Conservation (phyloP, 2,329 filamentous ascomycete genomes). For the Ophiostoma populinum region DNA sequence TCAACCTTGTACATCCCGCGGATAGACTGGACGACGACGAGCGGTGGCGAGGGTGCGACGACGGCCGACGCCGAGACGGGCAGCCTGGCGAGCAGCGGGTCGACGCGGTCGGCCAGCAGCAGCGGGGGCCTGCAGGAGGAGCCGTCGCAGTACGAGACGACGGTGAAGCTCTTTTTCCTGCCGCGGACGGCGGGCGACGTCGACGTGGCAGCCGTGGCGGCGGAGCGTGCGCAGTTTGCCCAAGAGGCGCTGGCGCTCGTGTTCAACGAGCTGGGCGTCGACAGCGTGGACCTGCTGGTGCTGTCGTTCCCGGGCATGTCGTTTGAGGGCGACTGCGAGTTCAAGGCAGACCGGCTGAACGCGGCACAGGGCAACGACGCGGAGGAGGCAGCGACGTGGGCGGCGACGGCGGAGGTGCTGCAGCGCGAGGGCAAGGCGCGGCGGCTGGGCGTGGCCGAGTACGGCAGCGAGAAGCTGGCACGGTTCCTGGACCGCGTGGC, state of each 20-base stretch:
- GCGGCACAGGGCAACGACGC: slow-evolving; percentile 46
- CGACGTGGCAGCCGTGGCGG: slow-evolving; percentile 41
- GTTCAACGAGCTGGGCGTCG: slow-evolving; percentile 57
- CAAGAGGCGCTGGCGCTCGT: slow-evolving; percentile 67
- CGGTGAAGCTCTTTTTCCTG: slow-evolving; percentile 87
- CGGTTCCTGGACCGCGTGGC: slow-evolving; percentile 55
- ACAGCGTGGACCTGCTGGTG: slow-evolving; percentile 71
- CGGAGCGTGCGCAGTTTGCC: slow-evolving; percentile 51
- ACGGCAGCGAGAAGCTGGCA: slow-evolving; percentile 68
- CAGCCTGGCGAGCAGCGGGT: slow-evolving; percentile 2
- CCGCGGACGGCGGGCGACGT: slow-evolving; percentile 38
- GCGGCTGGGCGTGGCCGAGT: slow-evolving; percentile 75
- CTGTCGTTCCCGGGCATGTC: slow-evolving; percentile 85
- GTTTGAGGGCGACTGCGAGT: slow-evolving; percentile 85
- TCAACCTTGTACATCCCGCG: slow-evolving; percentile 58
- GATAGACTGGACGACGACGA: slow-evolving; percentile 42
- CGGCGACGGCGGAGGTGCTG: slow-evolving; percentile 50
- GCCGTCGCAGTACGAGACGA: slow-evolving; percentile 75
- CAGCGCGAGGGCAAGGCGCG: slow-evolving; percentile 53
- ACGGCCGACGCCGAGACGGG: background rate
- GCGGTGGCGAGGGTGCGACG: background rate
- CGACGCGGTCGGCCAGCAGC: slow-evolving; percentile 2
- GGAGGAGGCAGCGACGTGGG: slow-evolving; percentile 51
- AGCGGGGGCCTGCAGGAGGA: slow-evolving; percentile 49
- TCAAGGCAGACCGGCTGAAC: slow-evolving; percentile 47